Evolutionary conservation across 495 filamentous ascomycete genomes (phyloP).

Genomic region (Penicillium simplicissimum): DNA sequence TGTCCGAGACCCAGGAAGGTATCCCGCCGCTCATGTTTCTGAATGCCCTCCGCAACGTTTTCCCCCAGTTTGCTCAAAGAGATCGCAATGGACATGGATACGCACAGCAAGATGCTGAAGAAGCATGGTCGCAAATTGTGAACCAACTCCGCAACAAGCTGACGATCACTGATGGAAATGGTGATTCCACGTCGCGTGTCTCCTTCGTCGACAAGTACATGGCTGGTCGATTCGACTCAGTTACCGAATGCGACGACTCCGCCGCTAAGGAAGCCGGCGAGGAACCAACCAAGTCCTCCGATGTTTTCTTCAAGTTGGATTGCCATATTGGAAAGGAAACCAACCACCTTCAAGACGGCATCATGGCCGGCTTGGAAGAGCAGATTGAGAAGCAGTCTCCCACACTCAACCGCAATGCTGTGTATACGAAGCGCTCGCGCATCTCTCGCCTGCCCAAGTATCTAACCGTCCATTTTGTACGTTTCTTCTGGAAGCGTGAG

Average conservation of each 20-base stretch:
- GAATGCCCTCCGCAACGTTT: slow-evolving; percentile 73
- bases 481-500: slow-evolving; percentile 95
- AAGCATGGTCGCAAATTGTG: slow-evolving; percentile 96
- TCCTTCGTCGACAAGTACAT: slow-evolving; percentile 93
- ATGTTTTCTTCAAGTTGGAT: slow-evolving; percentile 87
- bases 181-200: slow-evolving; percentile 44
- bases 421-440: slow-evolving; percentile 86
- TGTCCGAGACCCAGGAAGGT: slow-evolving; percentile 88
- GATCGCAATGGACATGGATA: slow-evolving; percentile 78
- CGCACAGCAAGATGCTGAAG: slow-evolving; percentile 96
- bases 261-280: slow-evolving; percentile 76
- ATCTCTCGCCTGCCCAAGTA: slow-evolving; percentile 92
- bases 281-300: slow-evolving; percentile 61
- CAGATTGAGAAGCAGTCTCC: slow-evolving; percentile 88
- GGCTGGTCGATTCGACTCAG: slow-evolving; percentile 73
- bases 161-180: slow-evolving; percentile 59
- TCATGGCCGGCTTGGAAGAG: slow-evolving; percentile 77
- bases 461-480: slow-evolving; percentile 93
- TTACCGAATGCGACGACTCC: slow-evolving; percentile 80
- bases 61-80: slow-evolving; percentile 92
- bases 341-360: slow-evolving; percentile 87
- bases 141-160: slow-evolving; percentile 81
- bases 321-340: slow-evolving; percentile 87
- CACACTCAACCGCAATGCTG: slow-evolving; percentile 70
- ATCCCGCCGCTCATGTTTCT: slow-evolving; percentile 86